Percentiles rank a stretch among this genome's conserved stretches.
phyloP scores from a whole-genome alignment of 2,329 filamentous ascomycete species.

The Alternaria sp. region DNA sequence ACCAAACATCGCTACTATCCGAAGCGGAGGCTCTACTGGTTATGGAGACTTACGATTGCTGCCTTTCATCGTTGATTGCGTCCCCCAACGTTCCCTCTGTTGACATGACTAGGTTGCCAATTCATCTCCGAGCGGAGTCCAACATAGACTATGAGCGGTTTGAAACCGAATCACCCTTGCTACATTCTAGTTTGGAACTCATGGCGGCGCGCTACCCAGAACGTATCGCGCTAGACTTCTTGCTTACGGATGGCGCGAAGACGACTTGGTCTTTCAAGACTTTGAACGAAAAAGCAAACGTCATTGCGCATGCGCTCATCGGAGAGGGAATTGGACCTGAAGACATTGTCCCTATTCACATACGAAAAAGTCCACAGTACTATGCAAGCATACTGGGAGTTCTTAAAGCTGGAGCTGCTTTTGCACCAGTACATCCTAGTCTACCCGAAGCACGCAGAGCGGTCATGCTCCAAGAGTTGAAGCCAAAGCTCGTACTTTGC shows the following conservation, averaged over 20 bases:
- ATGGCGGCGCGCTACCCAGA: constrained; percentile 44
- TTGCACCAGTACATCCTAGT: constrained; percentile 49
- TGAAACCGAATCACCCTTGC: constrained; percentile 23
- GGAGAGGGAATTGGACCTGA: constrained; percentile 33
- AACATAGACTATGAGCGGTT: constrained; percentile 33
- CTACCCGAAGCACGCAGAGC: constrained; percentile 47
- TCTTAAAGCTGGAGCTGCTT: constrained; percentile 53
- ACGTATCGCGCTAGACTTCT: constrained; percentile 51
- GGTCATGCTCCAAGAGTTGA: constrained; percentile 49
- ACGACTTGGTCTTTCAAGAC: constrained; percentile 47
- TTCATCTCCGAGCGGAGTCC: constrained; percentile 33
- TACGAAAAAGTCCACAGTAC: constrained; percentile 46
- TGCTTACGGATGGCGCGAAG: constrained; percentile 40
- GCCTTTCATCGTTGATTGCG: constrained; percentile 36
- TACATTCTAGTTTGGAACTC: constrained; percentile 53
- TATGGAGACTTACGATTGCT: constrained; percentile 40
- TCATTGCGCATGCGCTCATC: constrained; percentile 45
- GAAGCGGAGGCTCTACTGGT: constrained; percentile 40
- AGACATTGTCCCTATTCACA: constrained; percentile 50
- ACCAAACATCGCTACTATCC: constrained; percentile 45
- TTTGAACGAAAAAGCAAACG: constrained; percentile 46
- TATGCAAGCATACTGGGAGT: constrained; percentile 52
- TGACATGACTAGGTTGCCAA: constrained; percentile 37
- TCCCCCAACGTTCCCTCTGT: constrained; percentile 31
- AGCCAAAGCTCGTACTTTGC: constrained; percentile 42